Conservation (phyloP, 345 rosid genomes). For the Turritis glabra region DNA sequence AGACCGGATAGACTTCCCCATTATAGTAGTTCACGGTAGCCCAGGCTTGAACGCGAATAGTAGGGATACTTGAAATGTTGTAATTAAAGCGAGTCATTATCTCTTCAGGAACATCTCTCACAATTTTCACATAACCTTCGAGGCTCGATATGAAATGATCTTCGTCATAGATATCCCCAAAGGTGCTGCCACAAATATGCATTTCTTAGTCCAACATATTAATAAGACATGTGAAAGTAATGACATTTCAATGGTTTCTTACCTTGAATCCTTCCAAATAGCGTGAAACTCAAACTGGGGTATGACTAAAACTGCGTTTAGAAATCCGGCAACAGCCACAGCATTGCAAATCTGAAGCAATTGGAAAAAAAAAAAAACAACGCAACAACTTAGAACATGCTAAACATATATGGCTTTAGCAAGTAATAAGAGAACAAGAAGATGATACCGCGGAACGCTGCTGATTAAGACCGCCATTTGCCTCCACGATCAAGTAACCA, state of each 20-base stretch:
- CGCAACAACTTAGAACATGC: neutral
- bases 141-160: slow-evolving; percentile 77
- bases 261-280: slow-evolving; percentile 96
- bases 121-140: slow-evolving; percentile 67
- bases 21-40: slow-evolving; percentile 65
- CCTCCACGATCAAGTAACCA: slow-evolving; percentile 80
- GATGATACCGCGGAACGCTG: slow-evolving; percentile 87
- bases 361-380: neutral
- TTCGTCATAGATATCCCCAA: slow-evolving; percentile 80
- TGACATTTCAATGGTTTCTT: neutral
- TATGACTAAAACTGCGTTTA: slow-evolving; percentile 79
- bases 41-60: slow-evolving; percentile 78
- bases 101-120: slow-evolving; percentile 67
- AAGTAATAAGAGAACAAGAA: neutral
- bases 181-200: slow-evolving; percentile 55
- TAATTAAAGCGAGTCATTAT: slow-evolving; percentile 59
- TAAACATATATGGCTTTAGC: neutral
- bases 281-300: slow-evolving; percentile 76
- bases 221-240: neutral
- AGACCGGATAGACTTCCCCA: slow-evolving; percentile 64
- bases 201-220: slow-evolving; percentile 1
- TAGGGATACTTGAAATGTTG: slow-evolving; percentile 64
- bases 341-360: slow-evolving; percentile 83
- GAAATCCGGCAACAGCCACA: slow-evolving; percentile 92
- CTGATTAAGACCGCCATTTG: slow-evolving; percentile 97